Conservation (phyloP, 83 land plant species). For the Picea abies region DNA sequence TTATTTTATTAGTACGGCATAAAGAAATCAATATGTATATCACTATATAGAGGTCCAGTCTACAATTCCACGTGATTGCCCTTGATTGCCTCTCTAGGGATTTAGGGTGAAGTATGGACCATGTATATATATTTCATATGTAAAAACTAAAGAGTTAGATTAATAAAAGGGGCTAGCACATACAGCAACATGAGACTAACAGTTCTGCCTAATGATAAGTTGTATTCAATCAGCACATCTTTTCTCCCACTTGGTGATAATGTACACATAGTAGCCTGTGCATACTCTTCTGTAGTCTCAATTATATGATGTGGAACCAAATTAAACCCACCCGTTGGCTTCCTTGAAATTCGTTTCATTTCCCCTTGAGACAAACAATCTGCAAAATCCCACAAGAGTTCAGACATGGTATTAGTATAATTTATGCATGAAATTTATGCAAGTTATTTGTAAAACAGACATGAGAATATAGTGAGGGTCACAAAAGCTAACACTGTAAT, state of each 20-base stretch:
- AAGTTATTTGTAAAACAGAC: neutral
- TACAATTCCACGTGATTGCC: neutral
- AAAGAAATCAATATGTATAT: neutral
- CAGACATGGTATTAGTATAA: neutral
- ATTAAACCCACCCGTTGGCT: slow-evolving; percentile 40
- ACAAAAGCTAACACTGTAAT: neutral
- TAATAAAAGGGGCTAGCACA: slow-evolving; percentile 18
- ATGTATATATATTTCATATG: neutral
- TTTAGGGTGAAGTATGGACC: neutral
- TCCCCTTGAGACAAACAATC: slow-evolving; percentile 18
- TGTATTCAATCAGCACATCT: slow-evolving; percentile 43
- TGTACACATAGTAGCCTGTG: neutral
- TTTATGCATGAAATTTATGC: neutral
- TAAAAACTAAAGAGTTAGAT: neutral
- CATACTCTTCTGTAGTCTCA: slow-evolving; percentile 6
- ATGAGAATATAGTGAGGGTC: neutral
- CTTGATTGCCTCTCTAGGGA: neutral
- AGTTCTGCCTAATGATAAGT: slow-evolving; percentile 29
- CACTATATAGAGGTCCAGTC: neutral
- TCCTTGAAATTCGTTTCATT: slow-evolving; percentile 39
- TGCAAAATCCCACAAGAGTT: slow-evolving; percentile 3
- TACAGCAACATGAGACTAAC: slow-evolving; percentile 35
- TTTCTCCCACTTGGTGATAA: neutral
- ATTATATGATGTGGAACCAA: slow-evolving; percentile 29
- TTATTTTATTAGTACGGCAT: neutral